phyloP scores from a whole-genome alignment of 495 filamentous ascomycete genomes.

The Aspergillus heteromorphus region DNA sequence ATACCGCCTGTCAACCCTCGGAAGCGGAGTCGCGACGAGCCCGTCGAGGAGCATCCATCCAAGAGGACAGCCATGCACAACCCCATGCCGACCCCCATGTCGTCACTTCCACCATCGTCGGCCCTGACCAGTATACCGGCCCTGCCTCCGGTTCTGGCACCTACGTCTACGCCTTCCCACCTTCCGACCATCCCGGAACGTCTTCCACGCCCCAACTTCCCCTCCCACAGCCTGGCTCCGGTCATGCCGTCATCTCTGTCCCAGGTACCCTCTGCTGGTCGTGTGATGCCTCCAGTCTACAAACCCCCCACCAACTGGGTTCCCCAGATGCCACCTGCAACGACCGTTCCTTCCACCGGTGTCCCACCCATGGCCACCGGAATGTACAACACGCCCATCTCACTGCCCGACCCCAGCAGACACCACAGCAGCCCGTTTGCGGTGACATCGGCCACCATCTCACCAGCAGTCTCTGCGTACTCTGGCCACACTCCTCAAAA shows the following conservation, averaged over 20 bases:
- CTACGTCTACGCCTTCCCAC: constrained; percentile 30
- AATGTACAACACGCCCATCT: constrained; percentile 49
- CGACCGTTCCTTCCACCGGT: constrained; percentile 24
- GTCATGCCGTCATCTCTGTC: constrained; percentile 23
- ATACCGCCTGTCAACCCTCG: constrained; percentile 39
- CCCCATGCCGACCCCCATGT: constrained; percentile 25
- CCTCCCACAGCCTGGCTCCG: constrained; percentile 29
- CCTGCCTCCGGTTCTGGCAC: constrained; percentile 32
- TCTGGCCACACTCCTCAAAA: constrained; percentile 43
- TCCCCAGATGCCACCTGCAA: constrained; percentile 38
- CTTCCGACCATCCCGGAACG: constrained; percentile 30
- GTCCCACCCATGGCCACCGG: constrained; percentile 29
- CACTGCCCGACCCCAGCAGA: constrained; percentile 42
- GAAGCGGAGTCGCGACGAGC: constrained; percentile 71
- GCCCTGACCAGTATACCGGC: constrained; percentile 31
- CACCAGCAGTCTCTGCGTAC: constrained; percentile 38
- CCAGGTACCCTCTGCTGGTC: constrained; percentile 45
- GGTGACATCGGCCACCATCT: constrained; percentile 33
- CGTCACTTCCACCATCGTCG: constrained; percentile 28
- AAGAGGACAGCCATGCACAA: constrained; percentile 51
- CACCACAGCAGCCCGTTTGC: constrained; percentile 34
- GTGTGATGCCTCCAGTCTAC: constrained; percentile 62
- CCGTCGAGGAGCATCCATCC: constrained; percentile 56
- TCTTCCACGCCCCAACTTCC: constrained; percentile 53
- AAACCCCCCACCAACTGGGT: constrained; percentile 40